These are phyloP conservation scores for Eutypa lata DNA, from an alignment of 2,329 filamentous ascomycete genomes.

Conservation along the genomic window DNA sequence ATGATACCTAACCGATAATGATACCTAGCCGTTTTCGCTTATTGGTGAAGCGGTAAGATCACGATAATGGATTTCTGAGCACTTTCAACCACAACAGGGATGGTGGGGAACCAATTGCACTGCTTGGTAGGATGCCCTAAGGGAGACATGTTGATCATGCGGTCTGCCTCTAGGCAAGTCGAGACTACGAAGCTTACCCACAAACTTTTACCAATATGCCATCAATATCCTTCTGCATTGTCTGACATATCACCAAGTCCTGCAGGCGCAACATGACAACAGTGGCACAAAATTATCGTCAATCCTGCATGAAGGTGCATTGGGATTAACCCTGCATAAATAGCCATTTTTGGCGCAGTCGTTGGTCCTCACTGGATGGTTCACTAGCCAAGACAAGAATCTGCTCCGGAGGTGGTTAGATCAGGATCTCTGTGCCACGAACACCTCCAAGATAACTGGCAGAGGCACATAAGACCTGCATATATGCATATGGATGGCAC, in stretches of 20 bases:
- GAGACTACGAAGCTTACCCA: too few relatives aligned
- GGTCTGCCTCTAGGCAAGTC: too few relatives aligned
- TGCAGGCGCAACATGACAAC: neutral
- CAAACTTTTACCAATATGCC: too few relatives aligned
- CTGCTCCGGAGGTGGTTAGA: neutral
- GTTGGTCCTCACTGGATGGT: neutral
- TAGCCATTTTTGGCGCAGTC: neutral
- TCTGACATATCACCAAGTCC: neutral
- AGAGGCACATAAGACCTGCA: neutral
- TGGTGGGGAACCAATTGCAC: too few relatives aligned
- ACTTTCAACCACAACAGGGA: neutral
- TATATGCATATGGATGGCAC: neutral
- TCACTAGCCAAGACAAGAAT: neutral
- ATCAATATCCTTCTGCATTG: too few relatives aligned
- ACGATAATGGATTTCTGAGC: neutral
- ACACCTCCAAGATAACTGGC: neutral
- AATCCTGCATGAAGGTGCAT: neutral
- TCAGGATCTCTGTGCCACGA: slow-evolving; percentile 1
- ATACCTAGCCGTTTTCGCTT: neutral
- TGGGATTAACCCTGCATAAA: neutral
- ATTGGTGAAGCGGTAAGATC: neutral
- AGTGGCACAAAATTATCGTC: neutral
- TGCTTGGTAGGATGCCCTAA: too few relatives aligned
- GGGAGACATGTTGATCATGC: too few relatives aligned
- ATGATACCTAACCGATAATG: neutral